phyloP scores from a whole-genome alignment of 306 rosid species.

The Corylus avellana region DNA sequence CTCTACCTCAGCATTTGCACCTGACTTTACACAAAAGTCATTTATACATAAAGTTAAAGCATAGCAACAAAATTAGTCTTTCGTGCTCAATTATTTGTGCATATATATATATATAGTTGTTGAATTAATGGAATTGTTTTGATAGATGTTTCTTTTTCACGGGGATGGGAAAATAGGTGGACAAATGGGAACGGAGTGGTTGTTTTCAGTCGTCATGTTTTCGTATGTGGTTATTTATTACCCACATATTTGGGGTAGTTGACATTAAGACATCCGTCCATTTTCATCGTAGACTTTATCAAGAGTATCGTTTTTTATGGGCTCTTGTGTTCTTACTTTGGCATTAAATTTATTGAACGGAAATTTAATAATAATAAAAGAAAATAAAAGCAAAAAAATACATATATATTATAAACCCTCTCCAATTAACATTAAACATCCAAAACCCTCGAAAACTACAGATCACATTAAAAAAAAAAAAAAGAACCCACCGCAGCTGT shows the following conservation, averaged over 20 bases:
- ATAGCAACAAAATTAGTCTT: conserved; percentile 30
- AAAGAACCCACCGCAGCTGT: too few species aligned
- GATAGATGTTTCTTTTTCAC: neutral
- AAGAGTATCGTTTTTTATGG: neutral
- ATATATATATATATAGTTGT: too few species aligned
- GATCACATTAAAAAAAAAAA: too few species aligned
- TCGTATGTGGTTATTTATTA: neutral
- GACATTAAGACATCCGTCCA: neutral
- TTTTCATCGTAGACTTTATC: neutral
- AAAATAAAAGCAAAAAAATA: too few species aligned
- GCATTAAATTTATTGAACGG: neutral
- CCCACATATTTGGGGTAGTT: neutral
- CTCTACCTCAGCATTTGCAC: neutral
- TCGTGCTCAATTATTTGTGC: conserved; percentile 8
- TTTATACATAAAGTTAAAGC: neutral
- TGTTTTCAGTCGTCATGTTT: neutral
- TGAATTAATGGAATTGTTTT: neutral
- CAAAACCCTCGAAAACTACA: too few species aligned
- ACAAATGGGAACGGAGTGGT: neutral
- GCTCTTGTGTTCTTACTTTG: neutral
- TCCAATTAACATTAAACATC: too few species aligned
- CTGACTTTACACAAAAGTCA: neutral
- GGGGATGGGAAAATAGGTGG: neutral
- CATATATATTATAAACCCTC: too few species aligned
- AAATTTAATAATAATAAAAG: neutral